Conservation (phyloP, 768 basidiomycete genomes). For the Suillus fuscotomentosus region DNA sequence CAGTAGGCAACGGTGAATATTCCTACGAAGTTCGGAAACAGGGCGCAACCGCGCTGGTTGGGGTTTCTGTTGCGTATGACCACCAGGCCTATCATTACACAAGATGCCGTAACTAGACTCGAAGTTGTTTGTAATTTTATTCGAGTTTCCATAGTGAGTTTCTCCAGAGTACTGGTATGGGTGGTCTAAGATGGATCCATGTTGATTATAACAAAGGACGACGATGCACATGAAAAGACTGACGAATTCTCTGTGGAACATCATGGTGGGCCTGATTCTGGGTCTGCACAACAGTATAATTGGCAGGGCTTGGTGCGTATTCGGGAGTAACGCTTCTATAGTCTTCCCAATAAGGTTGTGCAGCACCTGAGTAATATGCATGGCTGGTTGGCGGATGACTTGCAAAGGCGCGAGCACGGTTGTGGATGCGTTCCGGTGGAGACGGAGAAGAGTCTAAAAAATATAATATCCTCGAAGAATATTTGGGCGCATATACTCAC, state of each 20-base stretch:
- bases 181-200: neutral
- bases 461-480: slow-evolving; percentile 12
- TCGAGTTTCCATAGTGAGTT: too few relatives aligned
- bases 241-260: neutral
- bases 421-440: slow-evolving; percentile 25
- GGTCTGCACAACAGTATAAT: neutral
- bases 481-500: slow-evolving; percentile 27
- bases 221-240: neutral
- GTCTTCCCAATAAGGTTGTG: neutral
- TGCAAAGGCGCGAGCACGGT: neutral
- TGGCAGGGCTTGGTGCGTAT: neutral
- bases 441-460: slow-evolving; percentile 35
- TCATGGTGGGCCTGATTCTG: neutral
- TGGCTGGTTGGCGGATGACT: neutral
- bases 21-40: slow-evolving; percentile 70
- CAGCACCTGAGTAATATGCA: neutral
- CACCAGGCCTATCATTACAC: neutral
- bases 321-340: neutral
- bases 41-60: slow-evolving; percentile 58
- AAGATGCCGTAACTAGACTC: neutral
- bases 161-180: neutral
- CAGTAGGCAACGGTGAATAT: slow-evolving; percentile 1
- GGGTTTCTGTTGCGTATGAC: slow-evolving; percentile 32
- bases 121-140: neutral
- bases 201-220: neutral